phyloP scores from a whole-genome alignment of 2,329 filamentous ascomycete genomes.

The Calonectria henricotiae region DNA sequence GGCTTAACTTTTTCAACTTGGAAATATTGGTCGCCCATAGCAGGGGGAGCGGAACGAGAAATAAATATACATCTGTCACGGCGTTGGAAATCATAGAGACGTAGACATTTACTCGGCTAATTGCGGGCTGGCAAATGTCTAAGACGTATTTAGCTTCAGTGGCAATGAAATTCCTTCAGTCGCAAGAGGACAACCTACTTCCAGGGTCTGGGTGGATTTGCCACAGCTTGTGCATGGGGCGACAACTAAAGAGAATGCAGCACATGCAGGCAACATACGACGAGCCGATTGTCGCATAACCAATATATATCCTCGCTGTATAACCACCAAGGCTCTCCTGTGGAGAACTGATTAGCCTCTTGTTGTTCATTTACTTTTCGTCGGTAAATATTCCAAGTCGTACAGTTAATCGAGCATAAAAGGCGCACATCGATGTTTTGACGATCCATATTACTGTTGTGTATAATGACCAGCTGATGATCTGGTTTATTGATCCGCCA shows the following conservation, averaged over 20 bases:
- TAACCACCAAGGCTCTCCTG: constrained; percentile 6
- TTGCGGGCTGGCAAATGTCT: constrained; percentile 27
- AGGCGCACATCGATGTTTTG: constrained; percentile 30
- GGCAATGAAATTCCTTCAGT: no score
- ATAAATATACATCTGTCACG: constrained; percentile 16
- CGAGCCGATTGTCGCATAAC: neutral
- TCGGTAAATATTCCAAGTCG: neutral
- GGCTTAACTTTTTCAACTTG: constrained; percentile 12
- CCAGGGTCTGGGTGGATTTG: constrained; percentile 30
- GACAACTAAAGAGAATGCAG: constrained; percentile 18
- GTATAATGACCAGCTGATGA: constrained; percentile 24
- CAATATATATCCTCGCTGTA: neutral
- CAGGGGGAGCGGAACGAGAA: constrained; percentile 7
- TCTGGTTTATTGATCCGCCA: constrained; percentile 28
- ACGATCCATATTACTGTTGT: constrained; percentile 25
- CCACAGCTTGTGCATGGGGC: constrained; percentile 24
- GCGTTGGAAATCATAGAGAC: constrained; percentile 9
- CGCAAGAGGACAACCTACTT: constrained; percentile 1
- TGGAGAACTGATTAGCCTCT: constrained; percentile 6
- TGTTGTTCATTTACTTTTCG: neutral
- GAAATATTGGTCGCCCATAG: constrained; percentile 7
- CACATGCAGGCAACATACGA: constrained; percentile 16
- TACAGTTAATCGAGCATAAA: constrained; percentile 29
- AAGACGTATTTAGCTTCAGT: neutral
- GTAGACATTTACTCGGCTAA: constrained; percentile 16